A percentile compares a stretch with the other conserved stretches of the same genome.
Conservation (phyloP, 2,329 filamentous ascomycete genomes). For the Bipolaris sorokiniana region DNA sequence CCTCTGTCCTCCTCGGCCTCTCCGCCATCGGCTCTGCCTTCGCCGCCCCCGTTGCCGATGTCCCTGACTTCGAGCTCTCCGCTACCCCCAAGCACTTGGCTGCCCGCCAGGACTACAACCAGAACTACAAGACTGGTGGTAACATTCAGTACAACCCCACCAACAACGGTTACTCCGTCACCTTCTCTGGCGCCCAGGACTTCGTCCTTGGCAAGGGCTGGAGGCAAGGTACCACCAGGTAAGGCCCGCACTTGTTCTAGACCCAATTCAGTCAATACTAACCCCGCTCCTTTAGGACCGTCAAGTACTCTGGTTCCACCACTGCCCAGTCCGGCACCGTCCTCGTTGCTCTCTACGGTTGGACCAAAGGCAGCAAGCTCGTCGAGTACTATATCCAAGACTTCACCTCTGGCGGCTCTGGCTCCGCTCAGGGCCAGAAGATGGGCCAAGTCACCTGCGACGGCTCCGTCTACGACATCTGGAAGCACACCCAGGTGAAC, state of each 20-base stretch:
- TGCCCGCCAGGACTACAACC: constrained; percentile 42
- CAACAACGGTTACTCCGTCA: constrained; percentile 38
- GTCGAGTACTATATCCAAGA: constrained; percentile 60
- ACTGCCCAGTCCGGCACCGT: constrained; percentile 32
- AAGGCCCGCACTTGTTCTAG: constrained; percentile 1
- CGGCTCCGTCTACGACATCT: constrained; percentile 41
- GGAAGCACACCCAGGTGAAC: constrained; percentile 45
- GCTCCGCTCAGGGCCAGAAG: constrained; percentile 37
- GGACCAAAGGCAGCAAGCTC: constrained; percentile 57
- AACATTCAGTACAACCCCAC: constrained; percentile 36
- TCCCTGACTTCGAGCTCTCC: constrained; percentile 39
- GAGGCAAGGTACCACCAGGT: constrained; percentile 38
- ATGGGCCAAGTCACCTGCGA: constrained; percentile 38
- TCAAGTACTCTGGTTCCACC: constrained; percentile 40
- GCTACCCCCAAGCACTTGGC: constrained; percentile 18
- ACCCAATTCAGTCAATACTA: not conserved
- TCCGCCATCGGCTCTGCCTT: constrained; percentile 27
- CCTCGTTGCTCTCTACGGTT: constrained; percentile 58
- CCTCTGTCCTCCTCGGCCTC: constrained; percentile 28
- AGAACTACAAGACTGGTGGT: constrained; percentile 44
- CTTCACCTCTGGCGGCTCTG: constrained; percentile 54
- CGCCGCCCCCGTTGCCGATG: constrained; percentile 33
- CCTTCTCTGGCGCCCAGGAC: constrained; percentile 37
- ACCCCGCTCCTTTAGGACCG: constrained; percentile 21
- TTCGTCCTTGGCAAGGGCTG: constrained; percentile 46